Conservation (phyloP, 192 early-diverging fungal genomes). For the Neocallimastix lanati region DNA sequence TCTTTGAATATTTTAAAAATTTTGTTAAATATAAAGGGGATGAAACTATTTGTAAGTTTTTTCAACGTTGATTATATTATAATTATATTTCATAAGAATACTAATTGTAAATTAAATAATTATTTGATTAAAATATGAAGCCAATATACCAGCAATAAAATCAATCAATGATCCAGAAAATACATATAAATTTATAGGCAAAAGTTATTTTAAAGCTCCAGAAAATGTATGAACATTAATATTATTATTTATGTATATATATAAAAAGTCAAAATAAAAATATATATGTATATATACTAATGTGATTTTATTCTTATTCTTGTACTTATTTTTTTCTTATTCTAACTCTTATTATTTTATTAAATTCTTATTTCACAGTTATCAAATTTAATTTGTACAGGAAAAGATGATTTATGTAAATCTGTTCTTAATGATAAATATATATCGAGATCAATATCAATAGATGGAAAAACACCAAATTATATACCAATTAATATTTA, state of each 20-base stretch:
- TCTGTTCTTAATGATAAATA: conserved; percentile 92
- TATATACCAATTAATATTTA: conserved; percentile 67
- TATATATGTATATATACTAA: too few relatives aligned
- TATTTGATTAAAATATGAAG: conserved; percentile 8
- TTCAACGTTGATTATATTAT: too few relatives aligned
- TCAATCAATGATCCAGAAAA: conserved; percentile 42
- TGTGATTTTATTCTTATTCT: too few relatives aligned
- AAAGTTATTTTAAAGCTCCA: conserved; percentile 32
- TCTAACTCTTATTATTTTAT: too few relatives aligned
- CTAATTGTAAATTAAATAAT: conserved; percentile 16
- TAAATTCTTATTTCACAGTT: conserved; percentile 8
- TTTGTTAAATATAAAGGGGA: conserved; percentile 68
- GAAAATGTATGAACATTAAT: neutral
- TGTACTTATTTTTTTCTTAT: too few relatives aligned
- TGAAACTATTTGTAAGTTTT: conserved; percentile 30
- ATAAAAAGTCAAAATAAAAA: too few relatives aligned
- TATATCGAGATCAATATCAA: conserved; percentile 80
- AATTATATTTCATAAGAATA: too few relatives aligned
- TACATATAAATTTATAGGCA: conserved; percentile 31
- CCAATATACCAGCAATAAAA: conserved; percentile 37
- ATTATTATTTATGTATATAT: too few relatives aligned
- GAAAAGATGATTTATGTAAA: conserved; percentile 70
- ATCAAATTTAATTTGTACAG: conserved; percentile 49
- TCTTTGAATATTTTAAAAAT: conserved; percentile 88
- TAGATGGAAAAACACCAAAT: conserved; percentile 69